Conservation (phyloP, 2,329 filamentous ascomycete species). For the Alternaria ventricosa region DNA sequence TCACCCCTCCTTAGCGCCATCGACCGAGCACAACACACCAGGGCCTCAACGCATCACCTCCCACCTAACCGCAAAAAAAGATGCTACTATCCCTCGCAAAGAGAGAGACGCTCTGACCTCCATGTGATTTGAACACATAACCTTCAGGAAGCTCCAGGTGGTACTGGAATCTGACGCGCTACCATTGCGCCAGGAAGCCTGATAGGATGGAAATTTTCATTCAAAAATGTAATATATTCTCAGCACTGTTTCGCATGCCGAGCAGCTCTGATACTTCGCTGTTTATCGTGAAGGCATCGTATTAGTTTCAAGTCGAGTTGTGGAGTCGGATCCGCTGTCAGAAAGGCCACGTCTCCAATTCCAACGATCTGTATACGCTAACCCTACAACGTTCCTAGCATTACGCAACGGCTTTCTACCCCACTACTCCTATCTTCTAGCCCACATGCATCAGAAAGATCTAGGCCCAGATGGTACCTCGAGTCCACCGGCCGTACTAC, state of each 20-base stretch:
- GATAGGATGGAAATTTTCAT: slow-evolving; percentile 24
- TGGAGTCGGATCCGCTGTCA: not conserved
- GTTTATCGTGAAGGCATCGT: not conserved
- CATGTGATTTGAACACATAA: slow-evolving; percentile 37
- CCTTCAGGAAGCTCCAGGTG: slow-evolving; percentile 35
- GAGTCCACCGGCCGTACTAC: not conserved
- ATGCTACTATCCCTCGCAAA: not conserved
- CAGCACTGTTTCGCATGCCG: too few species aligned
- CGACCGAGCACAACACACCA: slow-evolving; percentile 1
- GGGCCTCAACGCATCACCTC: not conserved
- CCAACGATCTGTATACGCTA: not conserved
- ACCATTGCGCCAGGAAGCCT: slow-evolving; percentile 39
- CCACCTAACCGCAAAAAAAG: not conserved
- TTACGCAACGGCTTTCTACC: not conserved
- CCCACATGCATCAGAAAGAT: not conserved
- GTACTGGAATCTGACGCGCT: slow-evolving; percentile 41
- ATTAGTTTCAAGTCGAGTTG: not conserved
- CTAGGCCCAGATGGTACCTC: not conserved
- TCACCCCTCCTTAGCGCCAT: slow-evolving; percentile 6
- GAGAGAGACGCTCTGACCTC: slow-evolving; percentile 22
- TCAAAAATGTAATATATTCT: too few species aligned
- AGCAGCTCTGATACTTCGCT: too few species aligned
- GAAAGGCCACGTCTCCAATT: not conserved
- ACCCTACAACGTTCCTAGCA: not conserved
- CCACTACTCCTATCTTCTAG: not conserved